These are phyloP conservation scores for Cyberlindnera subsufficiens DNA, from an alignment of 805 yeast species.

Conservation along the genomic window DNA sequence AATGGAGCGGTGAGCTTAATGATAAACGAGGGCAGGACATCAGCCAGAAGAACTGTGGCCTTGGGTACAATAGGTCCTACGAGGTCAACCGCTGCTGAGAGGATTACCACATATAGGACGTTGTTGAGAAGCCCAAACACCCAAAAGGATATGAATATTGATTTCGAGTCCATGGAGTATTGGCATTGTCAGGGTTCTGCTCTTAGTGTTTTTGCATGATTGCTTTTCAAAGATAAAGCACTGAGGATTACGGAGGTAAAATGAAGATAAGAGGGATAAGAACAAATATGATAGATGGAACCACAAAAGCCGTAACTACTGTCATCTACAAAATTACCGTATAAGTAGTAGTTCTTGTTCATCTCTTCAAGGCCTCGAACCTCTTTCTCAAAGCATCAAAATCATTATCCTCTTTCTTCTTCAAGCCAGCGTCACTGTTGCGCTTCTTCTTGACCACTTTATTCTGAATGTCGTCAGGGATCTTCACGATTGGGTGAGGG, in stretches of 20 bases:
- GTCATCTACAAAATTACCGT: too few relatives aligned
- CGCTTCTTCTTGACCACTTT: slow-evolving; percentile 26
- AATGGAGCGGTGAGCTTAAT: slow-evolving; percentile 76
- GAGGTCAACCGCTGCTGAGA: slow-evolving; percentile 87
- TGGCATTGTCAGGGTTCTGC: background rate
- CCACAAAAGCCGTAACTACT: background rate
- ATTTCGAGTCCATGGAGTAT: background rate
- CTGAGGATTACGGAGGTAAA: too few relatives aligned
- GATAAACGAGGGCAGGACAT: slow-evolving; percentile 75
- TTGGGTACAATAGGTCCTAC: slow-evolving; percentile 84
- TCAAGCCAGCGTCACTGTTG: slow-evolving; percentile 16
- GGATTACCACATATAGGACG: slow-evolving; percentile 82
- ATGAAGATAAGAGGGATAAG: too few relatives aligned
- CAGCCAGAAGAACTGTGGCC: slow-evolving; percentile 78
- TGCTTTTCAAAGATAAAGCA: background rate
- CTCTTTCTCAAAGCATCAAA: slow-evolving; percentile 63
- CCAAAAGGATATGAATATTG: slow-evolving; percentile 54
- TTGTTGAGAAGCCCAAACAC: slow-evolving; percentile 83
- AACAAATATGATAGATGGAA: background rate
- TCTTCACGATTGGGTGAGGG: slow-evolving; percentile 30
- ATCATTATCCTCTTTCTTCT: slow-evolving; percentile 35
- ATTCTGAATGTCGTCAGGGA: slow-evolving; percentile 35
- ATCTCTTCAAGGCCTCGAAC: slow-evolving; percentile 69
- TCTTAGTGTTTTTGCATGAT: background rate
- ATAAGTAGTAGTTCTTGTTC: background rate